Conservation (phyloP, 1,284 basidiomycete genomes). For the Mycena citricolor region DNA sequence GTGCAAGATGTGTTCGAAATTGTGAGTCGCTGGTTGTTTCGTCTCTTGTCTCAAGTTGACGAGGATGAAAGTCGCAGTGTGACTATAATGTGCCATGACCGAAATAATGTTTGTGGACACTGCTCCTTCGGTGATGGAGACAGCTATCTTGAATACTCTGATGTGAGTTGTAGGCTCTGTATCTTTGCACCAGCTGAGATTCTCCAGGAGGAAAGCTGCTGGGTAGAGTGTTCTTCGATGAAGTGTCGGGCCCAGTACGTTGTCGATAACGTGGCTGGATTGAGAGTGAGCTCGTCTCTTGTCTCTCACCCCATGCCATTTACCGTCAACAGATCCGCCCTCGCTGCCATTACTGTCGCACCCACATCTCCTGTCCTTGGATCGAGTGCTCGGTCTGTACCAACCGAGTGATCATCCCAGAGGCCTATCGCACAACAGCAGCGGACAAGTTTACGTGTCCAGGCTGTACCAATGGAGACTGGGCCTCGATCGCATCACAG, state of each 20-base stretch:
- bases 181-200: not conserved
- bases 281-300: conserved; percentile 8
- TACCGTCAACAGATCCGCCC: conserved; percentile 26
- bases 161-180: conserved; percentile 8
- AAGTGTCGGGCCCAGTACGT: conserved; percentile 24
- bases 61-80: conserved; percentile 27
- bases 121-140: conserved; percentile 15
- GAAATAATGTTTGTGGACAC: conserved; percentile 20
- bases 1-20: conserved; percentile 23
- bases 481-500: conserved; percentile 8
- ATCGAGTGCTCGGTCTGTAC: conserved; percentile 25
- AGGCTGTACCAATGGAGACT: conserved; percentile 18
- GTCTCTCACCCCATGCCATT: no score
- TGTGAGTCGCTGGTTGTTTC: conserved; percentile 8
- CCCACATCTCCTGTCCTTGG: conserved; percentile 23
- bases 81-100: conserved; percentile 26
- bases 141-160: conserved; percentile 13
- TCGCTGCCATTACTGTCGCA: conserved; percentile 27
- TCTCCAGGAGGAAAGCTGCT: conserved; percentile 20
- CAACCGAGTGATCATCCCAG: conserved; percentile 28
- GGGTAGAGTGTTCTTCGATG: conserved; percentile 22
- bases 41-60: not conserved
- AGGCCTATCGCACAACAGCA: conserved; percentile 9
- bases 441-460: conserved; percentile 21
- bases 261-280: conserved; percentile 14